Evolutionary conservation across 352 stramenopile genomes (phyloP).

Genomic region (Globisporangium takayamanum): DNA sequence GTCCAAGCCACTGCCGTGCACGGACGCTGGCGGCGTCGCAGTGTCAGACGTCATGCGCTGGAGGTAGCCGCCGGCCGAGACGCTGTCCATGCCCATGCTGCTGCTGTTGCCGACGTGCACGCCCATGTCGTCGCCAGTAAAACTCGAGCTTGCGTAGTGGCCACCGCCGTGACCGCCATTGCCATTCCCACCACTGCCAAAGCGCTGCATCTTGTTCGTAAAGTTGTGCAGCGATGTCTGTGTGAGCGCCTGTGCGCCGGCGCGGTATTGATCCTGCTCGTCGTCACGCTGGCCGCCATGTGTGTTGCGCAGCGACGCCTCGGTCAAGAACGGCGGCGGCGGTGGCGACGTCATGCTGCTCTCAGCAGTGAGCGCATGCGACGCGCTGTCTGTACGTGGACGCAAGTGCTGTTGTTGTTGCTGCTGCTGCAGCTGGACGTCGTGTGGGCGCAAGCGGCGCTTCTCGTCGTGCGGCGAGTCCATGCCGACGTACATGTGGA

Average conservation of each 20-base stretch:
- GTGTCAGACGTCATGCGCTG: constrained; percentile 12
- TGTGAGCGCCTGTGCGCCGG: constrained; percentile 5
- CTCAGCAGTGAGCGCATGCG: constrained; percentile 8
- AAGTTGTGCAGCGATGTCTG: constrained; percentile 4
- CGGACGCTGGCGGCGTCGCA: neutral
- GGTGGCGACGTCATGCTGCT: constrained; percentile 7
- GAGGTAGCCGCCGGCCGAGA: neutral
- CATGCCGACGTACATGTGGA: constrained; percentile 16
- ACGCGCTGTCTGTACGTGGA: neutral
- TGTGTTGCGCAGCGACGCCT: neutral
- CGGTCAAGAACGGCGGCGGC: neutral
- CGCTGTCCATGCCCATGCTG: constrained; percentile 2
- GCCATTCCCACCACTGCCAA: neutral
- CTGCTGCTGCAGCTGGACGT: neutral
- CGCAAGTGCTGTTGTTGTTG: neutral
- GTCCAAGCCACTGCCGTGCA: constrained; percentile 8
- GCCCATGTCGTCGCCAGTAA: constrained; percentile 1
- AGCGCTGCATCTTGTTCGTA: neutral
- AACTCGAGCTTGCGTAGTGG: constrained; percentile 2
- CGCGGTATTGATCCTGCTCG: constrained; percentile 9
- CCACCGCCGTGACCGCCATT: neutral
- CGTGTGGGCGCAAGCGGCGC: neutral
- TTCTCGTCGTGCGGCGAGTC: constrained; percentile 13
- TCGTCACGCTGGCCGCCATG: constrained; percentile 14
- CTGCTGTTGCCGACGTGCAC: neutral